A percentile compares a stretch with the other conserved stretches of the same genome.
Evolutionary conservation across 2,329 filamentous ascomycete species (phyloP).

Genomic region (Atkinsonella hypoxylon): DNA sequence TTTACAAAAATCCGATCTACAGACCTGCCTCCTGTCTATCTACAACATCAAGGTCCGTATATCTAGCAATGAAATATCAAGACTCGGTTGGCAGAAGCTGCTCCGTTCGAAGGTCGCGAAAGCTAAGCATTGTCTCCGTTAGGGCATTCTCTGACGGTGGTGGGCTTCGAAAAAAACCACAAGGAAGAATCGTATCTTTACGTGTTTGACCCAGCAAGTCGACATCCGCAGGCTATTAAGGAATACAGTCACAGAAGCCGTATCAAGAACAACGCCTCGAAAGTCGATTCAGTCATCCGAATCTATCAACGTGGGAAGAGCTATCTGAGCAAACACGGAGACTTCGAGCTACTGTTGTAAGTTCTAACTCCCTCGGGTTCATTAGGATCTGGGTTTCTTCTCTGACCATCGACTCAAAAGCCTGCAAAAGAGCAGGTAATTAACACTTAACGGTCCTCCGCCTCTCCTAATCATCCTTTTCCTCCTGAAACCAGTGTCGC

Average conservation of each 20-base stretch:
- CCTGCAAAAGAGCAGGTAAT: neutral
- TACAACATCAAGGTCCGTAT: constrained; percentile 62
- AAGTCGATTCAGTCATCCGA: constrained; percentile 39
- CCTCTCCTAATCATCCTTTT: neutral
- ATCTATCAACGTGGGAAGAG: constrained; percentile 59
- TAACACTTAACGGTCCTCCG: neutral
- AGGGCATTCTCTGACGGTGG: constrained; percentile 83
- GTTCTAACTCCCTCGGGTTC: constrained; percentile 12
- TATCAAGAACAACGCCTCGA: constrained; percentile 30
- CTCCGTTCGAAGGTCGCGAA: neutral
- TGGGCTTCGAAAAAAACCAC: constrained; percentile 63
- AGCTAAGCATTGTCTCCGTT: neutral
- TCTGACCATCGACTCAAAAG: neutral
- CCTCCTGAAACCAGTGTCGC: constrained; percentile 55
- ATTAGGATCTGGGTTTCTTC: neutral
- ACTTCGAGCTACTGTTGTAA: constrained; percentile 72
- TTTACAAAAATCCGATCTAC: constrained; percentile 56
- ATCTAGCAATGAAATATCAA: neutral
- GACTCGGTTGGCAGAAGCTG: neutral
- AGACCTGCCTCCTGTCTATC: constrained; percentile 69
- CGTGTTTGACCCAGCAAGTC: constrained; percentile 81
- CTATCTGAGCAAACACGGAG: constrained; percentile 57
- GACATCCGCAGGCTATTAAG: constrained; percentile 51
- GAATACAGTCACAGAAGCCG: constrained; percentile 39
- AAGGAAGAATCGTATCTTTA: constrained; percentile 59